These are phyloP conservation scores for Usnea hakonensis DNA, from an alignment of 495 filamentous ascomycete genomes.

Conservation along the genomic window DNA sequence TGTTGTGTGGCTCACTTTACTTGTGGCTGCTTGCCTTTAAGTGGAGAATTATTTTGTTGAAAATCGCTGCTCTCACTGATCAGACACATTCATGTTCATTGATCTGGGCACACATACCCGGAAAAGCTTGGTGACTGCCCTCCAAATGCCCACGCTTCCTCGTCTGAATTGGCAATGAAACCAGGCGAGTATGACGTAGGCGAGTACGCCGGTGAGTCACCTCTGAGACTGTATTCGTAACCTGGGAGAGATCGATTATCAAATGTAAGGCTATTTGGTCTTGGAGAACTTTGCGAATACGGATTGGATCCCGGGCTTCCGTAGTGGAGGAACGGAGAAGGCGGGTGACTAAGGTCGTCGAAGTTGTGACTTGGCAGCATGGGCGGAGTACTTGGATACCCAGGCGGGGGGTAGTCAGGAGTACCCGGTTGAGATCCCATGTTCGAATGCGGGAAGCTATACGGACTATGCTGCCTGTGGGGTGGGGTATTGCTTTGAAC, in stretches of 20 bases:
- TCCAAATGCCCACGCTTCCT: constrained; percentile 19
- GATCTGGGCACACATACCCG: constrained; percentile 16
- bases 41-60: constrained; percentile 8
- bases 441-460: constrained; percentile 20
- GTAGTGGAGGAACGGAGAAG: constrained; percentile 25
- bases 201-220: constrained; percentile 23
- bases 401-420: constrained; percentile 21
- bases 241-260: constrained; percentile 21
- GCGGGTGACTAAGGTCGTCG: constrained; percentile 23
- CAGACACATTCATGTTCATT: constrained; percentile 14
- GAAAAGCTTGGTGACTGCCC: constrained; percentile 21
- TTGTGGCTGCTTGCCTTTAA: constrained; percentile 6
- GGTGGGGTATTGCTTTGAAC: constrained; percentile 7
- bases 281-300: constrained; percentile 22
- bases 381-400: constrained; percentile 19
- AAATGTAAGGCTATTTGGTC: constrained; percentile 18
- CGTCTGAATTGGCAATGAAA: constrained; percentile 22
- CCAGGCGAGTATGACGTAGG: constrained; percentile 24
- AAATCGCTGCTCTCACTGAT: constrained; percentile 7
- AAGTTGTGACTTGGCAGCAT: constrained; percentile 20
- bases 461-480: constrained; percentile 20
- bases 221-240: constrained; percentile 20
- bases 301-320: constrained; percentile 16
- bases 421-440: constrained; percentile 25
- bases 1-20: background rate